phyloP scores from a whole-genome alignment of 768 basidiomycete species.

The Terana coerulea region DNA sequence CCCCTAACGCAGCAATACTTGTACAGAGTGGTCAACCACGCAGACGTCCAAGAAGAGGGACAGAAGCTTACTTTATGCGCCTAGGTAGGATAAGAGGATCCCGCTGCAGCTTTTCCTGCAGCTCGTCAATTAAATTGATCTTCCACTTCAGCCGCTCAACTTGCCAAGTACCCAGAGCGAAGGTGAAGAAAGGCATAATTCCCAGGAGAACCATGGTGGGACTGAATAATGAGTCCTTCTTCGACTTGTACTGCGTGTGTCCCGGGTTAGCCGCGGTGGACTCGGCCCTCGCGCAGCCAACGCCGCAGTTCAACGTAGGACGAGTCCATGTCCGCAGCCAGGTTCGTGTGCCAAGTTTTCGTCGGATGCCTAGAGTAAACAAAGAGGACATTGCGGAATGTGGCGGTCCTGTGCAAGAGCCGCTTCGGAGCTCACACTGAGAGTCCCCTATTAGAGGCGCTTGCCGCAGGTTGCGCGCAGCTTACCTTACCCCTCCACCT shows the following conservation, averaged over 20 bases:
- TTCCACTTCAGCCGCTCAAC: conserved; percentile 94
- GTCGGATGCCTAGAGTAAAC: not conserved
- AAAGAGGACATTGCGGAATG: not conserved
- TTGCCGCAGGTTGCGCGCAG: conserved; percentile 4
- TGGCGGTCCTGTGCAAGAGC: conserved; percentile 3
- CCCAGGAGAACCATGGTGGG: conserved; percentile 75
- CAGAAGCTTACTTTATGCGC: conserved; percentile 72
- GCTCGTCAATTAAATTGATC: conserved; percentile 85
- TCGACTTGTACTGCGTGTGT: conserved; percentile 43
- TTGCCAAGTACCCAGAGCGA: conserved; percentile 92
- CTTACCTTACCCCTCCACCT: conserved; percentile 2
- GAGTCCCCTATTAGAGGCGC: conserved; percentile 4
- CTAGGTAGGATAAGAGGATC: conserved; percentile 76
- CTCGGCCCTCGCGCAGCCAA: not conserved
- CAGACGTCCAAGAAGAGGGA: not conserved
- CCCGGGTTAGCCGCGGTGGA: conserved; percentile 8
- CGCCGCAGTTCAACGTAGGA: not conserved
- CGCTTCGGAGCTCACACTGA: conserved; percentile 1
- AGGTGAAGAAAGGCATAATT: conserved; percentile 86
- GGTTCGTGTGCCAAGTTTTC: not conserved
- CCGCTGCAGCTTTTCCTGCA: conserved; percentile 84
- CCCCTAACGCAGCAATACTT: conserved; percentile 74
- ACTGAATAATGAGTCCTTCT: conserved; percentile 57
- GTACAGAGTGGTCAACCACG: not conserved
- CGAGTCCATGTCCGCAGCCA: not conserved